Evolutionary conservation across 495 filamentous ascomycete species (phyloP).

Genomic region (Barbatosphaeria neglecta): DNA sequence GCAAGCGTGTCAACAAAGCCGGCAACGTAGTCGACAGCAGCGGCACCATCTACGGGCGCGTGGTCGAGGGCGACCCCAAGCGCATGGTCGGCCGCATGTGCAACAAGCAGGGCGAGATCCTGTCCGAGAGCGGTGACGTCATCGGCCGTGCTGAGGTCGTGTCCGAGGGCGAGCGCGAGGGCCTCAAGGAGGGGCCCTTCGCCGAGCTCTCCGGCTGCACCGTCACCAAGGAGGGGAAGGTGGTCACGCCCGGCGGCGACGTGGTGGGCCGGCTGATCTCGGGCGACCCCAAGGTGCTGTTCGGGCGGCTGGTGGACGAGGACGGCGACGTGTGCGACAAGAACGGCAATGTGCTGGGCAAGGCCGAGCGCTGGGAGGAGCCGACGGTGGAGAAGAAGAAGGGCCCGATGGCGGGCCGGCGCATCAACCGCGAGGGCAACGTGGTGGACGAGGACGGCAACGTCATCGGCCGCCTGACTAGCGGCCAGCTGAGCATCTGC

Average conservation of each 20-base stretch:
- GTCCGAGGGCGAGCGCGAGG: conserved; percentile 54
- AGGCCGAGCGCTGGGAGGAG: conserved; percentile 72
- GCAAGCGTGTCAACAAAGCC: conserved; percentile 75
- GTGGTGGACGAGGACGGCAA: conserved; percentile 74
- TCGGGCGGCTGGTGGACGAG: conserved; percentile 67
- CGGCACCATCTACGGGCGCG: conserved; percentile 64
- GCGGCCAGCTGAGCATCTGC: conserved; percentile 57
- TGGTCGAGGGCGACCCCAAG: conserved; percentile 60
- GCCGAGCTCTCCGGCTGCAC: conserved; percentile 60
- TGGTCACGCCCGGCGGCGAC: conserved; percentile 47
- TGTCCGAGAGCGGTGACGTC: conserved; percentile 68
- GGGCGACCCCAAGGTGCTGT: conserved; percentile 59
- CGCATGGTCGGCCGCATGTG: conserved; percentile 68
- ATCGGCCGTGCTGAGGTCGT: conserved; percentile 73
- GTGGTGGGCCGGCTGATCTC: conserved; percentile 64
- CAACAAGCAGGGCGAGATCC: conserved; percentile 70
- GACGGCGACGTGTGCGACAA: conserved; percentile 75
- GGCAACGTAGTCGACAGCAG: conserved; percentile 70
- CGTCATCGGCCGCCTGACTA: conserved; percentile 66
- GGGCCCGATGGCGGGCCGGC: conserved; percentile 56
- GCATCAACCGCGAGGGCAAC: conserved; percentile 72
- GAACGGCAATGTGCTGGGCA: conserved; percentile 71
- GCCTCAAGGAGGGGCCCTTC: conserved; percentile 66
- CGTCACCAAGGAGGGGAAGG: conserved; percentile 66
- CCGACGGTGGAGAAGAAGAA: conserved; percentile 55